Base-by-base conservation (phyloP, 139 green algal genomes). In the Asterochloris erici region DNA sequence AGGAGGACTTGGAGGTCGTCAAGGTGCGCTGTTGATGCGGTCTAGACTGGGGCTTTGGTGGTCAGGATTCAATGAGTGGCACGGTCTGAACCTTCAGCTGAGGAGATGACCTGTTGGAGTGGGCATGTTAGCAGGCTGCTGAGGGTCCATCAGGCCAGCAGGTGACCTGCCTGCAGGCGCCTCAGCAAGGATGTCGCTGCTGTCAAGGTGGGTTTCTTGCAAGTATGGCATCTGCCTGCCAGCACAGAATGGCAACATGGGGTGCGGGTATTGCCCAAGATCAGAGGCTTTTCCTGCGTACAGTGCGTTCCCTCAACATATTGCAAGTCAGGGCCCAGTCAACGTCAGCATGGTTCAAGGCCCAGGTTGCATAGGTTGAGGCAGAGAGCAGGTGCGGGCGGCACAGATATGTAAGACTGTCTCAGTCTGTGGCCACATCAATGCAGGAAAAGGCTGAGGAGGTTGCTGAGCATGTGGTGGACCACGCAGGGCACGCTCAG, bases 1-100 rank as follows among this genome's bases (percentile, higher is more conserved):
- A 77, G n/a, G 64, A 82, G 14, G 82, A 82, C 76, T 68, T 82
- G 73, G 68, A 73, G 6, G 62, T 64, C 64, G 77, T 81, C 27
- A 63, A 38, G 63, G 62, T 81, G 70, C n/a, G 14, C 14, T 19
- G 23, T 9, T 11, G 16, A 38, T 54, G 23, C n/a, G 12, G 70
- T 29, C 23, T 54, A 71, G 1, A 10, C 66, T 71, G 66, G 19
- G 66, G 2, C 17, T 71, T 2, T 71, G 17, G 66, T 26, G 2
- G 21, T 9, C 21, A 24, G 17, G 66, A 4, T 12, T 21, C 66
- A 71, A 4, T 26, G 17, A 26, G 1, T 71, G 66, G 17, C 66
- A 71, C 10, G 17, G 19, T 71, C 66, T 71, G 19, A 4, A 12
- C 1, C 10, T 2, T 26, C 19, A 10, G 2, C 66, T 71, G 66